phyloP scores from a whole-genome alignment of 441 rosid species.

The Brassica balearica region DNA sequence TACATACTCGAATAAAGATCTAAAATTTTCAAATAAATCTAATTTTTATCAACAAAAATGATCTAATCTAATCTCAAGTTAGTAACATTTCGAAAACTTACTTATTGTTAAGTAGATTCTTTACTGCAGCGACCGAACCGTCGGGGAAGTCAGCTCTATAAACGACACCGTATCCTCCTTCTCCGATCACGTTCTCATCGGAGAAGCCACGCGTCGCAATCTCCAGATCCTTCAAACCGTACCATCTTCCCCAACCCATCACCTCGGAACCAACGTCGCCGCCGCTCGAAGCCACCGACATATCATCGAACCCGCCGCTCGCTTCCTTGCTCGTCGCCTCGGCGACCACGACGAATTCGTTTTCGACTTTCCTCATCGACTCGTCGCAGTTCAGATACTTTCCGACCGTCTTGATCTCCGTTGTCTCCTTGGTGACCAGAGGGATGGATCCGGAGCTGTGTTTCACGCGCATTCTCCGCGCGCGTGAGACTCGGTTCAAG shows the following conservation, averaged over 20 bases:
- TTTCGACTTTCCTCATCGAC: slow-evolving; percentile 45
- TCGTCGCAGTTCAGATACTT: slow-evolving; percentile 32
- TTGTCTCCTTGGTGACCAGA: slow-evolving; percentile 70
- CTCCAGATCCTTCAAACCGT: slow-evolving; percentile 80
- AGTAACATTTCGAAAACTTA: slow-evolving; percentile 38
- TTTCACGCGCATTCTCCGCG: slow-evolving; percentile 59
- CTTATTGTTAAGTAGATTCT: slow-evolving; percentile 88
- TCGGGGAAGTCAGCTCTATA: slow-evolving; percentile 75
- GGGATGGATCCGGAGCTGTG: slow-evolving; percentile 81
- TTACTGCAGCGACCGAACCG: slow-evolving; percentile 84
- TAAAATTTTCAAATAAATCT: background rate
- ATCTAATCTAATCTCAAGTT: slow-evolving; percentile 1
- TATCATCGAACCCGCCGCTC: slow-evolving; percentile 50
- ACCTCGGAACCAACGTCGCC: slow-evolving; percentile 63
- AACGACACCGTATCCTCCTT: slow-evolving; percentile 93
- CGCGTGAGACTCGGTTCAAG: slow-evolving; percentile 53
- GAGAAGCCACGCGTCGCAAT: slow-evolving; percentile 77
- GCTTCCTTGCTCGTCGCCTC: slow-evolving; percentile 22
- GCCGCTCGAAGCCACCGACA: slow-evolving; percentile 59
- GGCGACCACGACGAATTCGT: slow-evolving; percentile 30
- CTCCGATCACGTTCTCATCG: slow-evolving; percentile 83
- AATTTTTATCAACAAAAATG: background rate
- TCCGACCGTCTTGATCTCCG: slow-evolving; percentile 64
- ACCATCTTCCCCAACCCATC: slow-evolving; percentile 96
- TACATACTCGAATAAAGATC: too few species aligned